Evolutionary conservation across 1,284 basidiomycete genomes (phyloP), one percentile per base, ranked within the genome.

Genomic region (Ganoderma lingzhi): DNA sequence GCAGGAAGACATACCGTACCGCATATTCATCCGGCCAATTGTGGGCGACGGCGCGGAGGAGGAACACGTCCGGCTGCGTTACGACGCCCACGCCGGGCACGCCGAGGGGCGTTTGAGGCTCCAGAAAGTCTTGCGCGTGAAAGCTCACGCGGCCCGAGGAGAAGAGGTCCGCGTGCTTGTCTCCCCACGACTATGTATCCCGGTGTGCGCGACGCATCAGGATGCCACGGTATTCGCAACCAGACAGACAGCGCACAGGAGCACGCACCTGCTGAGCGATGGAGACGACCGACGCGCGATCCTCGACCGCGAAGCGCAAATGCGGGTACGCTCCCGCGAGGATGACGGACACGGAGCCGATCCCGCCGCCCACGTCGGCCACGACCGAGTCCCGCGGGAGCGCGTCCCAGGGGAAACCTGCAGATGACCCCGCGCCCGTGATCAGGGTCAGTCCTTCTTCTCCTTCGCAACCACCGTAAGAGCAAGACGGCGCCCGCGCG

Each of bases 351-450:
- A 76, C 69, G 6, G 73, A 71, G 17, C 77, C 77, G 41, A 76
- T 70, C 14, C 74, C 73, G 9, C 92, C 77, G 1, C 75, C 77
- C 12, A 78, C 74, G 63, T 78, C 77, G 28, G 76, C 74, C 23
- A 94, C 81, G 51, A 76, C 79, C 58, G 74, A 59, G 63, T 86
- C 85, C 39, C 76, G 80, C 5, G 85, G 84, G 30, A 93, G 82
- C 15, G 84, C 81, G 19, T 82, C 78, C 88, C 92, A 93, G 68
- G 90, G 87, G 74, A 91, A 92, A 8, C 85, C 91, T 92, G 61
- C 28, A 14, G 1, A 6, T 37, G 10, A 39, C 12, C 39, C 41
- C 14, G n/a, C 15, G 39, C 6, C 30, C n/a, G 9, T 23, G 23
- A 23, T 23, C 23, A 23, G 23, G 23, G 23, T 63, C 35, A 53